A percentile compares a stretch with the other conserved stretches of the same genome.
phyloP scores from a whole-genome alignment of 2,329 filamentous ascomycete genomes.

The Hortaea werneckii region DNA sequence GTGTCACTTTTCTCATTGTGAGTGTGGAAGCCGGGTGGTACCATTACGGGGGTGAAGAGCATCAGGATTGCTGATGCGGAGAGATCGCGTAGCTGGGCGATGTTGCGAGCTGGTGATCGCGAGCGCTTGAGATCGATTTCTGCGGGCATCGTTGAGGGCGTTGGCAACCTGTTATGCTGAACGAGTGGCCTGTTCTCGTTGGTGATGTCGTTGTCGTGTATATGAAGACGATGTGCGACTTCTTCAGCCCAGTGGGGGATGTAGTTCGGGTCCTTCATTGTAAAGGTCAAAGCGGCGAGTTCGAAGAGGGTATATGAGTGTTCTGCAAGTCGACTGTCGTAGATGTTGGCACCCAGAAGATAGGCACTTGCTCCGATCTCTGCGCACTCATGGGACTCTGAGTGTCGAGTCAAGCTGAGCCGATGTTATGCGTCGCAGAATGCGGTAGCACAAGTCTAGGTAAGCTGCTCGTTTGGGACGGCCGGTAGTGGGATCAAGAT shows the following conservation, averaged over 20 bases:
- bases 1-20: slow-evolving; percentile 30
- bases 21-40: slow-evolving; percentile 6
- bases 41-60: slow-evolving; percentile 34
- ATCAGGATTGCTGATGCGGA: slow-evolving; percentile 31
- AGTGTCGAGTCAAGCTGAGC: slow-evolving; percentile 5
- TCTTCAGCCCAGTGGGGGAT: slow-evolving; percentile 1
- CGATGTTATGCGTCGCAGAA: slow-evolving; percentile 6
- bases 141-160: neutral
- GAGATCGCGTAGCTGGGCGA: slow-evolving; percentile 23
- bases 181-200: neutral
- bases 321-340: slow-evolving; percentile 10
- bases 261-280: slow-evolving; percentile 10
- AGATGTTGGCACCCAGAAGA: slow-evolving; percentile 7
- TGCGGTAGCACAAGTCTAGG: neutral
- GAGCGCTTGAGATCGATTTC: slow-evolving; percentile 4
- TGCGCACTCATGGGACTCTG: slow-evolving; percentile 10
- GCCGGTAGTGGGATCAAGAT: too few relatives aligned
- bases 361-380: slow-evolving; percentile 1
- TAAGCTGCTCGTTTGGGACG: slow-evolving; percentile 3
- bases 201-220: slow-evolving; percentile 2
- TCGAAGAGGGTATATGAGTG: slow-evolving; percentile 10
- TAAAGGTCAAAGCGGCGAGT: slow-evolving; percentile 12
- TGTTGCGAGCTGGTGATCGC: neutral
- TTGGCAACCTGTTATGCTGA: neutral
- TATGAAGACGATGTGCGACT: slow-evolving; percentile 5